Evolutionary conservation across 192 early-diverging fungal species (phyloP).

Genomic region (Umbelopsis sp.): DNA sequence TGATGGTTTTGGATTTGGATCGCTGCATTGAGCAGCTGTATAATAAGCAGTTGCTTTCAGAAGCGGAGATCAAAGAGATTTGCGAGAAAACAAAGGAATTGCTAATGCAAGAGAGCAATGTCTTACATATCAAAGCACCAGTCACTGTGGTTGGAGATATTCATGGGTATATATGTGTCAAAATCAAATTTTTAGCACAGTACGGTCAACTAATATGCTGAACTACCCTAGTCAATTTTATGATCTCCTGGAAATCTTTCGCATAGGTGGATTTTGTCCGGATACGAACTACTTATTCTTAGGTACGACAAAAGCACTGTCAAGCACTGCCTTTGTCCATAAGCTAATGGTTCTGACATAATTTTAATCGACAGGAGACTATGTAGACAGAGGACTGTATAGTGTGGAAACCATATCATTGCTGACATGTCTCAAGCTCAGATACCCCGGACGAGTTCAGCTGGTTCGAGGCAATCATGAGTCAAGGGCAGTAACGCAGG

Average conservation of each 20-base stretch:
- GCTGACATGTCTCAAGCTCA: constrained; percentile 83
- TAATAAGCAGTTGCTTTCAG: constrained; percentile 71
- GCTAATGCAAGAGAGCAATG: constrained; percentile 84
- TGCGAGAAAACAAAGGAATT: constrained; percentile 82
- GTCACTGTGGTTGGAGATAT: constrained; percentile 93
- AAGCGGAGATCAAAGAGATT: constrained; percentile 76
- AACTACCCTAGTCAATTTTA: constrained; percentile 72
- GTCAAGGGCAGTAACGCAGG: constrained; percentile 88
- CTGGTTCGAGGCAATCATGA: constrained; percentile 96
- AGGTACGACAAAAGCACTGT: constrained; percentile 42
- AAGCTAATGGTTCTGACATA: not conserved
- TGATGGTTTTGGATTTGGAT: constrained; percentile 78
- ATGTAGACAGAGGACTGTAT: constrained; percentile 85
- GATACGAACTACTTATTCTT: constrained; percentile 88
- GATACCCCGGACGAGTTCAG: constrained; percentile 87
- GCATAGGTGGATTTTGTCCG: constrained; percentile 79
- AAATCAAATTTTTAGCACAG: not conserved
- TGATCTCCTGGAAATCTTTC: constrained; percentile 86
- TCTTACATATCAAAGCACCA: constrained; percentile 79
- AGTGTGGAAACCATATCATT: constrained; percentile 93
- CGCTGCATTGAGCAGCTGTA: constrained; percentile 78
- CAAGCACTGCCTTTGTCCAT: not conserved
- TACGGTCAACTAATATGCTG: not conserved
- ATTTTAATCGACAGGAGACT: constrained; percentile 63
- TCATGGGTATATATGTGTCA: constrained; percentile 64